A percentile compares a stretch with the other conserved stretches of the same genome.
Evolutionary conservation across 164 flowering plant genomes (phyloP).

Genomic region (Piper betle): DNA sequence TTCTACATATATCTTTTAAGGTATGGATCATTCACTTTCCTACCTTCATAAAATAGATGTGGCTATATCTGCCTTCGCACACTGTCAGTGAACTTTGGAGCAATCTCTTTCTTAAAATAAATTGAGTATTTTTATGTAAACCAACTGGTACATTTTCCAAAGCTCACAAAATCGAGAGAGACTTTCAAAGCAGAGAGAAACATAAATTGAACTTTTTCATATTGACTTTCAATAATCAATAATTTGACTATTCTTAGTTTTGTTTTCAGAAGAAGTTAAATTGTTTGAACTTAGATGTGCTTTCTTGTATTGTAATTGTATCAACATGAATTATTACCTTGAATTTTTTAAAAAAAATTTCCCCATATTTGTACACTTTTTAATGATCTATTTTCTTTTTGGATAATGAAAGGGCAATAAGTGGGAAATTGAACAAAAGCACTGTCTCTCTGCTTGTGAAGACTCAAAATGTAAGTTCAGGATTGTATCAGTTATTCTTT

Average conservation of each 20-base stretch:
- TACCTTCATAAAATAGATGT: not conserved
- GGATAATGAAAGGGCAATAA: slow-evolving; percentile 60
- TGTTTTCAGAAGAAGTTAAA: too few species aligned
- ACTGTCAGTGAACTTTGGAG: not conserved
- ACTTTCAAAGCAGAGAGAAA: too few species aligned
- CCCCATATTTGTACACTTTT: not conserved
- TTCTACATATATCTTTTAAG: slow-evolving; percentile 91
- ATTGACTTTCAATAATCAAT: too few species aligned
- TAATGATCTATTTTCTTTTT: slow-evolving; percentile 2
- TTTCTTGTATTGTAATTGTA: not conserved
- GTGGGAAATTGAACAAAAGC: slow-evolving; percentile 86
- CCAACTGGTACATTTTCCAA: not conserved
- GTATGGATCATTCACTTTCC: slow-evolving; percentile 22
- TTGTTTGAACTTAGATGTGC: not conserved
- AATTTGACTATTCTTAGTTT: too few species aligned
- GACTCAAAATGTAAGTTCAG: slow-evolving; percentile 61
- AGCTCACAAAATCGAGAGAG: too few species aligned
- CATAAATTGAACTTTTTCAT: too few species aligned
- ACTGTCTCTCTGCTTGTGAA: slow-evolving; percentile 87
- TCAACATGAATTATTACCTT: not conserved
- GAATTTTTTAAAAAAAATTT: not conserved
- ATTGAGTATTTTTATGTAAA: not conserved
- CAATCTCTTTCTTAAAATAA: not conserved
- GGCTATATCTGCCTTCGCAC: not conserved
- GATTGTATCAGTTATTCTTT: not conserved